Evolutionary conservation across 2,329 filamentous ascomycete species (phyloP), one percentile per base, ranked within the genome.

Genomic region (Ophiocordyceps camponoti-saundersi): DNA sequence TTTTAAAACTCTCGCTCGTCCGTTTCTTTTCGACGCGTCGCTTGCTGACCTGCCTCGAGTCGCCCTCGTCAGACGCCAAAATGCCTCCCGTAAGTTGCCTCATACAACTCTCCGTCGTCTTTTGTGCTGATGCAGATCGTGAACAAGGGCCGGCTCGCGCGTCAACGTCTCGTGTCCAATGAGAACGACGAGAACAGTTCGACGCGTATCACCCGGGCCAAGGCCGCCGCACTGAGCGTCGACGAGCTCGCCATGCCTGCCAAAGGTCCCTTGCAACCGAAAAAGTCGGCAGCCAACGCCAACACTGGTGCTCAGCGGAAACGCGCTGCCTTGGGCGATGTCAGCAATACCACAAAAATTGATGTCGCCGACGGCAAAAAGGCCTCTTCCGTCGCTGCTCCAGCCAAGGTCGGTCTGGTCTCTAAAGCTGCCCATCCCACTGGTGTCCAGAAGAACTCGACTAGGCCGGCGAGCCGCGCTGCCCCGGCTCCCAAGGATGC

Each of bases 121-220:
- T 64, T 96, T 92, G 41, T 84, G 81, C 66, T 88, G 77, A 51
- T 93, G 88, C 59, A 92, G 23, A 11, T 29, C 36, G 29, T 30
- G 32, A 40, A 47, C 22, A 70, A 71, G 82, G 76, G 73, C 71
- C 82, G 85, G 66, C 71, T 77, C 62, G 72, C 79, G 59, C 78
- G 83, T 66, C 76, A 80, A 63, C 82, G 88, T 67, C 76, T 80
- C 63, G 75, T 82, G 58, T 83, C 82, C 54, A 92, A 93, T 65
- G 89, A 95, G 72, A 95, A 95, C 62, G 90, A 95, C 64, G 92
- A 95, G 71, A 94, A 95, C 64, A 76, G 72, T 49, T 80, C 84
- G 51, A 86, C 84, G 67, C 87, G 89, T 68, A 71, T 95, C 62
- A 96, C 92, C 57, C 80, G 92, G 68, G 89, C 92, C 55, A 95